Percentiles rank a stretch among this genome's conserved stretches.
Evolutionary conservation across 352 stramenopile species (phyloP).

Genomic region (Phytophthora uliginosa): DNA sequence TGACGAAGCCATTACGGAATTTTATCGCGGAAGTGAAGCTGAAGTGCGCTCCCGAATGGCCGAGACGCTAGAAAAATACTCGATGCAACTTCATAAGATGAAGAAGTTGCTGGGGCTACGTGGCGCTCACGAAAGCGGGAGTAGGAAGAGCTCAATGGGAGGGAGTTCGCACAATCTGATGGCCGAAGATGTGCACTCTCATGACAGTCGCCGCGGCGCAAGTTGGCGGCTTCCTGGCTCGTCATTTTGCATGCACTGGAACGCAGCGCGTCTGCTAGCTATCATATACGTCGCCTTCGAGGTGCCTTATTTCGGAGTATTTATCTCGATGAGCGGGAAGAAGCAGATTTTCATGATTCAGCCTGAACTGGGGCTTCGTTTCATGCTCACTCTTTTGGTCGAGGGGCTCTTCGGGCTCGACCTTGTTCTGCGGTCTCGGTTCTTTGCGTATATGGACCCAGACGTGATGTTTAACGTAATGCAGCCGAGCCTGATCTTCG

Average conservation of each 20-base stretch:
- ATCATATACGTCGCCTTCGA: conserved; percentile 70
- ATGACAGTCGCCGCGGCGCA: not conserved
- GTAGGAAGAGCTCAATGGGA: conserved; percentile 20
- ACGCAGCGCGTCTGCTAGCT: conserved; percentile 45
- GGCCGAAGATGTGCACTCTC: not conserved
- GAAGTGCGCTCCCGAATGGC: conserved; percentile 49
- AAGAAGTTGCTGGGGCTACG: conserved; percentile 74
- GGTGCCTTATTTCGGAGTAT: conserved; percentile 76
- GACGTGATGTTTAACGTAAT: conserved; percentile 65
- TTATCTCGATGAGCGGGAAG: conserved; percentile 63
- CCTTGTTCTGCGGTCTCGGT: conserved; percentile 55
- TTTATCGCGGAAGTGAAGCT: conserved; percentile 53
- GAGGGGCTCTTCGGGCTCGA: conserved; percentile 68
- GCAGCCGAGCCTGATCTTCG: conserved; percentile 64
- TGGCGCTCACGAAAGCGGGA: conserved; percentile 18
- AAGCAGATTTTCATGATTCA: conserved; percentile 49
- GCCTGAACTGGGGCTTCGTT: conserved; percentile 38
- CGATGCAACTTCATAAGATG: conserved; percentile 75
- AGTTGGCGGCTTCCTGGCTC: conserved; percentile 61
- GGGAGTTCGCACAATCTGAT: conserved; percentile 25
- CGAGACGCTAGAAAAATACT: conserved; percentile 61
- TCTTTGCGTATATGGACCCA: conserved; percentile 68
- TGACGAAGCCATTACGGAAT: conserved; percentile 62
- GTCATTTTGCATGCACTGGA: conserved; percentile 56
- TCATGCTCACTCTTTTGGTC: conserved; percentile 42